phyloP scores from a whole-genome alignment of 225 moss, liverwort and hornwort genomes.

The Bryoerythrophyllum caledonicum region DNA sequence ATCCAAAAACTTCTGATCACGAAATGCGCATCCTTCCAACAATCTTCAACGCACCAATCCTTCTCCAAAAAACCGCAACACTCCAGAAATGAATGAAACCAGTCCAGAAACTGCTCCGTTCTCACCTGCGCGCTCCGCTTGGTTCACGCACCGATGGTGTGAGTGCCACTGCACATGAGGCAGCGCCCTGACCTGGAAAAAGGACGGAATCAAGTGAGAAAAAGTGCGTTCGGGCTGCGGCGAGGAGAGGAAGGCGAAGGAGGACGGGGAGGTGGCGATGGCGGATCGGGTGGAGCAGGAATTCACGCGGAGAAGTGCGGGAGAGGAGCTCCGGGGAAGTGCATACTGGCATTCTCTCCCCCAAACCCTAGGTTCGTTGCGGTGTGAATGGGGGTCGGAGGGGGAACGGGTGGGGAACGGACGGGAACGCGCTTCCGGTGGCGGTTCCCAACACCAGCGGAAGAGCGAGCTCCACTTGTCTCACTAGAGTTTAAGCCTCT shows the following conservation, averaged over 20 bases:
- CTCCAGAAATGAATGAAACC: too few relatives aligned
- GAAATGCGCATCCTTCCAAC: too few relatives aligned
- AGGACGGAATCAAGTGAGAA: neutral
- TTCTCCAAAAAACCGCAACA: neutral
- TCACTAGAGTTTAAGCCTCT: too few relatives aligned
- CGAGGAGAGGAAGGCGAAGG: neutral
- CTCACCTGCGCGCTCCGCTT: too few relatives aligned
- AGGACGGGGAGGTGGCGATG: neutral
- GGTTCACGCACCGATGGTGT: too few relatives aligned
- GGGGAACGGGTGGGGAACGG: neutral
- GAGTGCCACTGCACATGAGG: too few relatives aligned
- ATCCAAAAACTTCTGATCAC: neutral
- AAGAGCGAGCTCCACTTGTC: neutral
- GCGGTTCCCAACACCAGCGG: too few relatives aligned
- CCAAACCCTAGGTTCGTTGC: neutral
- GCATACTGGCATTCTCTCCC: neutral
- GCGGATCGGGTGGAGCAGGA: neutral
- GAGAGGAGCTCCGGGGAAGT: neutral
- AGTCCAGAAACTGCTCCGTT: neutral
- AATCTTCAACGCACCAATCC: neutral
- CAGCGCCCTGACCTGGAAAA: neutral
- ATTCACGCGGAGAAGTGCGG: neutral
- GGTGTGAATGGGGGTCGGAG: neutral
- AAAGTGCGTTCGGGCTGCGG: neutral
- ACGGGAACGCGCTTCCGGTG: too few relatives aligned